These are phyloP conservation scores for Phaeosphaeriaceae sp. DNA, from an alignment of 2,329 filamentous ascomycete species.

Conservation along the genomic window DNA sequence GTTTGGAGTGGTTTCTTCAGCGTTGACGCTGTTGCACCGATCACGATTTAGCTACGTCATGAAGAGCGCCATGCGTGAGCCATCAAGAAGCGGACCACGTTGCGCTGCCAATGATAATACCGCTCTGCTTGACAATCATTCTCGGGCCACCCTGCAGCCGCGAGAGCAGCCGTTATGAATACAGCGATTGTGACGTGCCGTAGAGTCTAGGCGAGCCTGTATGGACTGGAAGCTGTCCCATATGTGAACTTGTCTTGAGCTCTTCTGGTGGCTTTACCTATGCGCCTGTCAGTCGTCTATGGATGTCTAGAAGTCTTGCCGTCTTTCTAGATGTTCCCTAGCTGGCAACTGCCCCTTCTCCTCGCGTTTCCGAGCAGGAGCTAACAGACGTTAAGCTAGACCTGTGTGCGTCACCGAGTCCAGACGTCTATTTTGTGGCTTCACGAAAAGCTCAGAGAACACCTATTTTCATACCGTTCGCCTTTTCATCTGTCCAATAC, in stretches of 20 bases:
- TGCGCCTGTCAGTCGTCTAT: no score
- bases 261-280: no score
- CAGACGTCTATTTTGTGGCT: slow-evolving; percentile 7
- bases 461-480: background rate
- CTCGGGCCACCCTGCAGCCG: background rate
- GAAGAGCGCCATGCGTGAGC: background rate
- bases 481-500: background rate
- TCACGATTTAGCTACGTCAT: background rate
- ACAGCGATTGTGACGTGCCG: background rate
- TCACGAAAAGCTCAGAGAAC: background rate
- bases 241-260: no score
- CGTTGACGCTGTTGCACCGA: background rate
- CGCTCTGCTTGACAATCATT: background rate
- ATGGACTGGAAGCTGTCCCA: background rate
- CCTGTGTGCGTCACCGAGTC: slow-evolving; percentile 13
- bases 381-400: background rate
- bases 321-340: background rate
- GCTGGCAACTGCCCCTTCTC: background rate
- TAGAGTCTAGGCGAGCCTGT: background rate
- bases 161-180: background rate
- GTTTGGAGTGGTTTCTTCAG: background rate
- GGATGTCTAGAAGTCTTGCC: background rate
- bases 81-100: background rate
- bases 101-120: background rate
- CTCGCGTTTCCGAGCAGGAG: background rate